Evolutionary conservation across 2,329 filamentous ascomycete genomes (phyloP).

Genomic region (Paraphaeosphaeria sporulosa): DNA sequence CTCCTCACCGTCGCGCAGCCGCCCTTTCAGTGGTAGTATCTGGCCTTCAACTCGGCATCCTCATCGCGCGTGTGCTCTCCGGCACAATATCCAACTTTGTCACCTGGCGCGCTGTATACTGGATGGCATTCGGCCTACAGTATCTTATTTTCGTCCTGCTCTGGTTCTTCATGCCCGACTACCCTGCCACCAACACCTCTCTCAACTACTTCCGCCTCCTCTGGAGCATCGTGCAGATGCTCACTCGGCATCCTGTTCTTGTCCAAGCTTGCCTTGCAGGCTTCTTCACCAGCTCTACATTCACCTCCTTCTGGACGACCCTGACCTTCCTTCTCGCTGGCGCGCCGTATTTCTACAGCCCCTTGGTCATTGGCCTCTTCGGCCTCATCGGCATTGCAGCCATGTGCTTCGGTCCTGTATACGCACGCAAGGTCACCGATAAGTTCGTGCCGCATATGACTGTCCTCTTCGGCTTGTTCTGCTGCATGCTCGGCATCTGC

Average conservation of each 20-base stretch:
- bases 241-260: conserved; percentile 71
- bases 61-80: conserved; percentile 77
- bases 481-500: conserved; percentile 67
- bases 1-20: conserved; percentile 70
- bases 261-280: conserved; percentile 73
- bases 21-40: conserved; percentile 78
- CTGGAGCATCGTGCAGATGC: conserved; percentile 68
- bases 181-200: conserved; percentile 76
- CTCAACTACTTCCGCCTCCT: conserved; percentile 72
- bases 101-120: conserved; percentile 80
- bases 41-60: conserved; percentile 76
- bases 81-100: conserved; percentile 78
- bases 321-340: conserved; percentile 79
- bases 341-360: conserved; percentile 71
- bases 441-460: conserved; percentile 72
- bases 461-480: conserved; percentile 67
- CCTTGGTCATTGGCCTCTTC: conserved; percentile 77
- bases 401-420: conserved; percentile 73
- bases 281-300: conserved; percentile 68
- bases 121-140: conserved; percentile 76
- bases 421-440: conserved; percentile 74
- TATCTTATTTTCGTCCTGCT: conserved; percentile 70
- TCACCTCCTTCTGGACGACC: conserved; percentile 77
- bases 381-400: conserved; percentile 77
- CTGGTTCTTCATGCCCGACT: conserved; percentile 80